These are phyloP conservation scores for Candida argentea DNA, from an alignment of 805 yeast genomes.

Conservation along the genomic window DNA sequence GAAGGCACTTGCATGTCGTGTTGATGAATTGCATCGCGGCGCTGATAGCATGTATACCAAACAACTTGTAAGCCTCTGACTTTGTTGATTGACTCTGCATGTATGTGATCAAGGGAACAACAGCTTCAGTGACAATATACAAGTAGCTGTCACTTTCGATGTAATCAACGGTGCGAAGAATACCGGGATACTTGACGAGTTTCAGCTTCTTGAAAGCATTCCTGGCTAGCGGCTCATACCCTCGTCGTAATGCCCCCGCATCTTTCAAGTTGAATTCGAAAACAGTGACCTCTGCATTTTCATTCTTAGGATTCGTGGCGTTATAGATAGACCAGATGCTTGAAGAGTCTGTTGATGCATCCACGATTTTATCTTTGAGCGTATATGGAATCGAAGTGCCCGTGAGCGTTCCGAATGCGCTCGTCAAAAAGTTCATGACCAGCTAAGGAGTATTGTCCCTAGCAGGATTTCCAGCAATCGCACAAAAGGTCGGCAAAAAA, in stretches of 20 bases:
- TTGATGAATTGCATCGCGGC: conserved; percentile 49
- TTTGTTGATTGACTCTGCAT: conserved; percentile 19
- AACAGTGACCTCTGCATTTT: conserved; percentile 43
- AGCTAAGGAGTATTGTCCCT: background rate
- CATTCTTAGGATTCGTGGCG: conserved; percentile 47
- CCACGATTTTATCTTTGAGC: conserved; percentile 34
- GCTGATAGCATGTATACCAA: conserved; percentile 49
- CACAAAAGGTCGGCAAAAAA: too few species aligned
- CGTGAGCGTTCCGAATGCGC: conserved; percentile 47
- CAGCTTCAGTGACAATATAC: conserved; percentile 60
- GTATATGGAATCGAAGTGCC: conserved; percentile 51
- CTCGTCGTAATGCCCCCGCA: conserved; percentile 17
- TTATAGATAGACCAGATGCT: conserved; percentile 56
- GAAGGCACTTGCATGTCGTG: conserved; percentile 45
- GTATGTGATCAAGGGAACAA: conserved; percentile 38
- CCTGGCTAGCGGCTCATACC: conserved; percentile 20
- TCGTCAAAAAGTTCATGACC: conserved; percentile 59
- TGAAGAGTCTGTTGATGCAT: conserved; percentile 13
- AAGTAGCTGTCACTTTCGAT: conserved; percentile 48
- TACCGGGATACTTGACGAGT: conserved; percentile 59
- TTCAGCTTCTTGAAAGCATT: conserved; percentile 37
- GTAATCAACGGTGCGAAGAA: conserved; percentile 52
- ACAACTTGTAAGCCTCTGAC: conserved; percentile 28
- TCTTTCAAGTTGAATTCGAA: conserved; percentile 50
- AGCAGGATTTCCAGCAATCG: too few species aligned